Base-by-base conservation (phyloP, 352 stramenopile genomes). In the Phytophthora lateralis region DNA sequence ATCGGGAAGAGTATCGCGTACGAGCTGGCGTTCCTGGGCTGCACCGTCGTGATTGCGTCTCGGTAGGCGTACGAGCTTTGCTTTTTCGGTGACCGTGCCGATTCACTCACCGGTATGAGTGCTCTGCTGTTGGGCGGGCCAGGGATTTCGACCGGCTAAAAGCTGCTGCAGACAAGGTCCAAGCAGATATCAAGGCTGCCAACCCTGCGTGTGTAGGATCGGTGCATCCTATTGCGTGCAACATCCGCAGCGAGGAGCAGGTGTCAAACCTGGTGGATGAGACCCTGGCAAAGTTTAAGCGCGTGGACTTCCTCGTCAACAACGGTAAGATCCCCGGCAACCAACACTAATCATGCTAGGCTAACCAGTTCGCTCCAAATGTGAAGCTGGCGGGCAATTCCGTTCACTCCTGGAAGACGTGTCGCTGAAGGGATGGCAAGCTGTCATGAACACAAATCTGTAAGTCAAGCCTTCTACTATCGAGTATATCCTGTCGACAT, bases 241-340 rank as follows among this genome's bases (percentile, higher is more conserved):
- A 93, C 35, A 86, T 93, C 39, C 76, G 80, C 20, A 85, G 60
- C 17, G 75, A 88, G 55, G 77, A 83, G 34, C 66, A 86, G 47
- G 82, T 97, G 20, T 67, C 73, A 7, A 66, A 70, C 43, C 67
- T 97, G 46, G 69, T 95, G 27, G 68, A 78, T 17, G 71, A 73
- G 34, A 79, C 71, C 17, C 49, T 97, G 15, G 70, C 85, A 53
- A 81, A 73, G 29, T 95, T 88, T 62, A 75, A 83, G 37, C 67
- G 75, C 14, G 69, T 98, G n/a, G 78, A 98, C 68, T 88, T 96
- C 44, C 66, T 98, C 15, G 85, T 98, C n/a, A 98, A 98, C 73
- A 98, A 98, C 64, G 90, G 75, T 80, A 44, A 17, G 12, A 14
- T 35, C n/a, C 12, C 3, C 9, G 3, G 2, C 18, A 7, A 7